Evolutionary conservation across 148 eudicot species (phyloP), one percentile per base, ranked within the genome.

Genomic region (Heliosperma pusillum): DNA sequence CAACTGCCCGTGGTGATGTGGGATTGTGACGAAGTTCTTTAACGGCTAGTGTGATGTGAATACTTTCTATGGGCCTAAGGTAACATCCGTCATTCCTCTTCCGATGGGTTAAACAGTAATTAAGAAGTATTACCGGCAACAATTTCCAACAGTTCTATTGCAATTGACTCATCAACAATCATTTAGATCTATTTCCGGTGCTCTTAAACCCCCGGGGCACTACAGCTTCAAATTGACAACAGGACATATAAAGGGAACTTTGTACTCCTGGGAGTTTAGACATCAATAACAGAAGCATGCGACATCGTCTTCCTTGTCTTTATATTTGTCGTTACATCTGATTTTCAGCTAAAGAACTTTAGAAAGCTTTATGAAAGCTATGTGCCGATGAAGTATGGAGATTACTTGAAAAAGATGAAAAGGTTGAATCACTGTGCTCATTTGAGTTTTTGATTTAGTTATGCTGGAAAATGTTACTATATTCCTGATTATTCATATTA

Each of bases 381-480:
- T 81, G 88, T 90, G 68, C 92, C 96, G 56, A 88, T 90, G 96
- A 87, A 84, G 83, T 90, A 90, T 86, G 87, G 73, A 84, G 72
- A 79, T 74, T 90, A 90, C 83, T 60, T 82, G 85, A 87, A 76
- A 89, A 87, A 84, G 79, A 90, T 90, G 90, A 87, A 85, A 81
- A 90, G 80, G 96, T 90, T 58, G 75, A 58, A 30, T 11, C 27
- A 30, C 50, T 33, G 17, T 13, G 21, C 53, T 72, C 53, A 33
- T 59, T 29, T 58, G 21, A 55, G 17, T 57, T 33, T 58, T 36
- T 9, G 22, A 56, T 59, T 57, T 21, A 10, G 29, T 36, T 58
- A 30, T 55, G 19, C n/a, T 21, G 57, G 44, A 7, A 8, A 70
- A 16, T 70, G 26, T 71, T 29, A 67, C 71, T 36, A 47, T n/a